A percentile compares a stretch with the other conserved stretches of the same genome.
Conservation (phyloP, 2,329 filamentous ascomycete genomes). For the Penicillium sp. region DNA sequence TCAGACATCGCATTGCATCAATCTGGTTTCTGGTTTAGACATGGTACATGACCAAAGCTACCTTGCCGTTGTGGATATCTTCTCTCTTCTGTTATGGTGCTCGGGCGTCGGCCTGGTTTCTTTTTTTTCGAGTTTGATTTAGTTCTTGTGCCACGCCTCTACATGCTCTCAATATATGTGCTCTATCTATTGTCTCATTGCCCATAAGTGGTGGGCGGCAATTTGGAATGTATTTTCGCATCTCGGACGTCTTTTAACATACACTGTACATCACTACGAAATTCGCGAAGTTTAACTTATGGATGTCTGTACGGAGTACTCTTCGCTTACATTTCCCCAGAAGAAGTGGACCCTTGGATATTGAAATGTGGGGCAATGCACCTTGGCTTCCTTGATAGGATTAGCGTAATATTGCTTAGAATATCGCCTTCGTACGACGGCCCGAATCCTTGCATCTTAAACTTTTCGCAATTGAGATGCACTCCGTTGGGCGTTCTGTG, state of each 20-base stretch:
- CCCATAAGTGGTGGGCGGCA: not conserved
- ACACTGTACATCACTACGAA: not conserved
- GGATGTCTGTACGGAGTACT: not conserved
- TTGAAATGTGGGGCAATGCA: conserved; percentile 3
- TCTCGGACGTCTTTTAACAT: not conserved
- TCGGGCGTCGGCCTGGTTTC: not conserved
- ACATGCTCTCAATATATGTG: conserved; percentile 6
- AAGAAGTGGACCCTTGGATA: not conserved
- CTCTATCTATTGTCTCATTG: not conserved
- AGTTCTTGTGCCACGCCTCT: not conserved
- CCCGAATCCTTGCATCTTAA: not conserved
- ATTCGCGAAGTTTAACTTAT: not conserved
- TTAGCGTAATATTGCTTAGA: conserved; percentile 4
- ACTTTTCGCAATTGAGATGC: not conserved
- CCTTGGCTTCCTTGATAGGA: conserved; percentile 17
- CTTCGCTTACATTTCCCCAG: not conserved
- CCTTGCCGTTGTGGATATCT: conserved; percentile 12
- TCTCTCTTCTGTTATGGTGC: conserved; percentile 6
- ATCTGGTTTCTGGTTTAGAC: conserved; percentile 21
- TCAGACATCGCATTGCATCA: conserved; percentile 26
- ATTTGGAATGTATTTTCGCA: not conserved
- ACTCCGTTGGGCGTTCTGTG: not conserved
- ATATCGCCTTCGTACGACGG: not conserved
- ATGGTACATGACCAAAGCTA: conserved; percentile 6
- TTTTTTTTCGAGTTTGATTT: conserved; percentile 2